Evolutionary conservation across 768 basidiomycete genomes (phyloP).

Genomic region (Lyophyllum atratum): DNA sequence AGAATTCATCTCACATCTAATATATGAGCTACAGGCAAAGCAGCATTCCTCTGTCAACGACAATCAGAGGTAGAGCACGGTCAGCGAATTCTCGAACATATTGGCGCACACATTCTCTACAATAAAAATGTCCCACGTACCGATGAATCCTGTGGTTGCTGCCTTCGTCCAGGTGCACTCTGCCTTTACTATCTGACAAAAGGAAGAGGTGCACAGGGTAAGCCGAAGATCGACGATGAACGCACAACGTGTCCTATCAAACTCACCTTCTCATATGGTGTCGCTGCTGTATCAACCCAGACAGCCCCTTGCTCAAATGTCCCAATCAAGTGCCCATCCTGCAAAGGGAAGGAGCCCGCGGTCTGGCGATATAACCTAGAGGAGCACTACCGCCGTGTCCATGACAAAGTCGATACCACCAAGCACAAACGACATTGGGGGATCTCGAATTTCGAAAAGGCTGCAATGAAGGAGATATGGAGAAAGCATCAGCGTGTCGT

Average conservation of each 20-base stretch:
- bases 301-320: constrained; percentile 8
- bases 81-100: neutral
- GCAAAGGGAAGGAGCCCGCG: neutral
- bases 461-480: too few relatives aligned
- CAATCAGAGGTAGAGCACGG: too few relatives aligned
- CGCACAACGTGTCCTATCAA: neutral
- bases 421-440: too few relatives aligned
- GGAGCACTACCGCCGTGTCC: too few relatives aligned
- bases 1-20: too few relatives aligned
- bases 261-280: neutral
- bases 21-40: too few relatives aligned
- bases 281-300: neutral
- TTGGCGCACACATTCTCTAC: neutral
- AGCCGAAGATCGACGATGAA: neutral
- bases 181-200: neutral
- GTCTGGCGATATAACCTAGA: constrained; percentile 9
- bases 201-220: neutral
- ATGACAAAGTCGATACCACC: too few relatives aligned
- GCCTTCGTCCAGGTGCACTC: neutral
- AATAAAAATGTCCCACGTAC: neutral
- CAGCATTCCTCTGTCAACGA: too few relatives aligned
- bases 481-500: too few relatives aligned
- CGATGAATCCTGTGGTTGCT: neutral
- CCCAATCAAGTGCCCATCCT: neutral
- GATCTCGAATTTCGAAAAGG: too few relatives aligned